Conservation (phyloP, 164 flowering plant genomes). For the Santalum album region DNA sequence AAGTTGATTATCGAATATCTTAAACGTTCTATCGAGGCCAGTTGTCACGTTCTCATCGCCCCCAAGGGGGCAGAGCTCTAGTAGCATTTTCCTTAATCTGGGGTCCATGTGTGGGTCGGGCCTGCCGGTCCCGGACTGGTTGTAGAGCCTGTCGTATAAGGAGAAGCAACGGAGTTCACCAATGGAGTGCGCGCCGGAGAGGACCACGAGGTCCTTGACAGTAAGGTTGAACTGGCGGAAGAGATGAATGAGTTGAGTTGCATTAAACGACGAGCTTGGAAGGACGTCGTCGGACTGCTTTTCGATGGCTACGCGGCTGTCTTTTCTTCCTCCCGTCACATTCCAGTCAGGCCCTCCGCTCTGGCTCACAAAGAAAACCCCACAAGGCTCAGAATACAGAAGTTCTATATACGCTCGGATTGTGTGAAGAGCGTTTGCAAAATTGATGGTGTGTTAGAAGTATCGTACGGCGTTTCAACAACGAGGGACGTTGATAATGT, state of each 20-base stretch:
- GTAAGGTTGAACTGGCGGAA: slow-evolving; percentile 69
- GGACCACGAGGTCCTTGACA: slow-evolving; percentile 62
- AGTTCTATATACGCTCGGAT: too few species aligned
- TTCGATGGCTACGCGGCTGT: slow-evolving; percentile 60
- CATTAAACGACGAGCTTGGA: slow-evolving; percentile 58
- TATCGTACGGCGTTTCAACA: too few species aligned
- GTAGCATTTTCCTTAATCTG: slow-evolving; percentile 53
- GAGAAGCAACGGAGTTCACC: slow-evolving; percentile 77
- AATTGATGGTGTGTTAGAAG: too few species aligned
- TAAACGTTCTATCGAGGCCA: slow-evolving; percentile 67
- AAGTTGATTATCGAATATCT: slow-evolving; percentile 58
- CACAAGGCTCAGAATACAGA: too few species aligned
- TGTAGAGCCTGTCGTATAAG: slow-evolving; percentile 49
- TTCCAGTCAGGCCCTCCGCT: slow-evolving; percentile 84
- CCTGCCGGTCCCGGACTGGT: slow-evolving; percentile 36
- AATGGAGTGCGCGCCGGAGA: slow-evolving; percentile 89
- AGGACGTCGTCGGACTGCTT: slow-evolving; percentile 44
- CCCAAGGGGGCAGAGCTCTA: slow-evolving; percentile 70
- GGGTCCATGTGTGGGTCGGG: slow-evolving; percentile 70
- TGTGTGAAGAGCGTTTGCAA: too few species aligned
- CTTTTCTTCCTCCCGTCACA: slow-evolving; percentile 86
- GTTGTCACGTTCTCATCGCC: slow-evolving; percentile 51
- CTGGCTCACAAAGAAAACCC: slow-evolving; percentile 21
- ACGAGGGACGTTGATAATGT: too few species aligned
- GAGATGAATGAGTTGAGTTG: slow-evolving; percentile 55